Base-by-base conservation (phyloP, 345 rosid genomes). In the Murraya paniculata region DNA sequence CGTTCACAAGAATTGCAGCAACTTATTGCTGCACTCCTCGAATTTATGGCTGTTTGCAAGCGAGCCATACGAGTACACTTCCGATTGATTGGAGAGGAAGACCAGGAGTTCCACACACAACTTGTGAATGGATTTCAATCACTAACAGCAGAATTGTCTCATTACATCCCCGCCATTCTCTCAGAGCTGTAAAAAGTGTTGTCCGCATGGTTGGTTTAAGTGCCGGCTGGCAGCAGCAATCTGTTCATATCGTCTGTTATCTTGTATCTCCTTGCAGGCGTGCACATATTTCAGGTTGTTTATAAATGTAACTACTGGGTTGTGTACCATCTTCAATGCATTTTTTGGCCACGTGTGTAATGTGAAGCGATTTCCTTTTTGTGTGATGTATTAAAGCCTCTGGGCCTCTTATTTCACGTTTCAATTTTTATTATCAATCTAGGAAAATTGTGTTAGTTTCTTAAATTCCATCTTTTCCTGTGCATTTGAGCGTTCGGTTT, bases 31-130 rank as follows among this genome's bases (percentile, higher is more conserved):
- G 98, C 99, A 14, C 91, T 94, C 27, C 97, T 93, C 9, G 99
- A 94, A 82, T 96, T 94, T 88, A 96, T 94, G 99, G 99, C 98
- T 1, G 99, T 96, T 70, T 97, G 99, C 81, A 96, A 96, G 87
- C 93, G 99, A 45, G 99, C 98, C 33, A 94, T 97, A 25, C 90
- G 99, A 53, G 98, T 97, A 22, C 99, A 97, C 85, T 89, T 85
- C 78, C 89, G 98, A 71, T 84, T 97, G 82, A 97, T 97, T 2
- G 99, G 99, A 57, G 98, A 94, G 74, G 98, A 97, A 82, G 99
- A 94, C 82, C 98, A 94, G 74, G 99, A 97, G 73, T 97, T 97
- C 80, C 98, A 97, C 89, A 97, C 98, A 24, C 99, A 97, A 82
- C 98, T 97, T 58, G 98, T 97, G 78, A 97, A 97, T 45, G 99